Evolutionary conservation across 78 protist genomes (phyloP), one percentile per base, ranked within the genome.

Genomic region (Dictyostelium discoideum): DNA sequence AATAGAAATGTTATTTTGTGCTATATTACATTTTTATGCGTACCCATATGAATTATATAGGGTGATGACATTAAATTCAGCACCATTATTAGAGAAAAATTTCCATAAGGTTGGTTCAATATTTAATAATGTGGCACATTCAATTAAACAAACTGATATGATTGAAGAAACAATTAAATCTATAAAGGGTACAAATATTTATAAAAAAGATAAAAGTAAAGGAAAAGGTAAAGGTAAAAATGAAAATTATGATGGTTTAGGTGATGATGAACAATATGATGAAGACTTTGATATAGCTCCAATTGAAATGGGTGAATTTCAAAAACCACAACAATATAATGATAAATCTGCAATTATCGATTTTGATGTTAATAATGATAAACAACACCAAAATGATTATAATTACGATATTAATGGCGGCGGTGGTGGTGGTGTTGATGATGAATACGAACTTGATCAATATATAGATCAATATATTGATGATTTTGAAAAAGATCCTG

Each of bases 1-100:
- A 65, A 22, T 85, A 5, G 92, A 85, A 48, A 72, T 85, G 82
- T 69, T 67, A n/a, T 84, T 84, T 26, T 22, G 78, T 29, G 29
- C 92, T 1, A 42, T 85, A 6, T 73, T 85, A 73, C 92, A 85
- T 48, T 29, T 72, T 7, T 85, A 85, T 73, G 94, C 94, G 44
- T 90, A 81, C 22, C 94, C 94, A 82, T 90, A 90, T 24, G 94
- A 90, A 37, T 37, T 90, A 79, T 90, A 90, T 82, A 90, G 94
- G 84, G 94, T 90, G 6, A 84, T 86, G 32, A 86, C 87, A 48
- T 72, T 90, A 20, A 90, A 86, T 72, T 14, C 79, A 2, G 72
- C 24, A 11, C 87, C 87, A 46, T 22, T 82, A 20, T 80, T 82
- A 8, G 44, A 32, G 29, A 84, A 44, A 24, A 84, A 57, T 42